Evolutionary conservation across 257 asterid species (phyloP).

Genomic region (Asclepias syriaca): DNA sequence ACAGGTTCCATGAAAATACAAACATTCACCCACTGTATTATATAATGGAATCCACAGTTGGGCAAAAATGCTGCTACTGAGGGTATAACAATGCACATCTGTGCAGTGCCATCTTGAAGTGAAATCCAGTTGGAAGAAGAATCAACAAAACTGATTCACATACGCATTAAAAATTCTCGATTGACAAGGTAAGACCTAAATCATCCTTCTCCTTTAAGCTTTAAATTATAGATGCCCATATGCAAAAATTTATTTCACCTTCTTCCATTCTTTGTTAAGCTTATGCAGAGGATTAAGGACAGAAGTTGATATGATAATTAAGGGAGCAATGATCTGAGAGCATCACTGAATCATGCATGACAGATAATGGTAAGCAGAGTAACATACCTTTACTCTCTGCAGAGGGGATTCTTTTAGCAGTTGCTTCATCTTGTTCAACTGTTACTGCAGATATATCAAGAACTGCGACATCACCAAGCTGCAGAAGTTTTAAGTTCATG

Average conservation of each 20-base stretch:
- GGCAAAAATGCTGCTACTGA: not conserved
- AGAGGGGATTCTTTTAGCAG: slow-evolving; percentile 66
- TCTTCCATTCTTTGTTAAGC: not conserved
- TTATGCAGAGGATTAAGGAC: not conserved
- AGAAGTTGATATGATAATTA: not conserved
- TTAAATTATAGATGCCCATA: too few species aligned
- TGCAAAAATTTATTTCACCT: not conserved
- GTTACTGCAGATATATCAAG: slow-evolving; percentile 86
- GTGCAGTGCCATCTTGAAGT: not conserved
- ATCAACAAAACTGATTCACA: not conserved
- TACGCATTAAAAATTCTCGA: not conserved
- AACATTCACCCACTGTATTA: not conserved
- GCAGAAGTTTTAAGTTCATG: slow-evolving; percentile 21
- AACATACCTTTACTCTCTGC: slow-evolving; percentile 90
- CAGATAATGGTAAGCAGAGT: not conserved
- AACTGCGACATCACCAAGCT: slow-evolving; percentile 92
- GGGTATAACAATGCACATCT: not conserved
- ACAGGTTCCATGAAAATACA: not conserved
- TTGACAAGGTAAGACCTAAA: not conserved
- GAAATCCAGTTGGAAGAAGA: not conserved
- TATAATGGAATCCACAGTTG: not conserved
- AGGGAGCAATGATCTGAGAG: not conserved
- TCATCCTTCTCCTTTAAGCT: not conserved
- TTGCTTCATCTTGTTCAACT: slow-evolving; percentile 67
- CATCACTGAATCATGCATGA: not conserved